A percentile compares a stretch with the other conserved stretches of the same genome.
These are phyloP conservation scores for Pythium phragmitis DNA, from an alignment of 352 stramenopile species.

Conservation along the genomic window DNA sequence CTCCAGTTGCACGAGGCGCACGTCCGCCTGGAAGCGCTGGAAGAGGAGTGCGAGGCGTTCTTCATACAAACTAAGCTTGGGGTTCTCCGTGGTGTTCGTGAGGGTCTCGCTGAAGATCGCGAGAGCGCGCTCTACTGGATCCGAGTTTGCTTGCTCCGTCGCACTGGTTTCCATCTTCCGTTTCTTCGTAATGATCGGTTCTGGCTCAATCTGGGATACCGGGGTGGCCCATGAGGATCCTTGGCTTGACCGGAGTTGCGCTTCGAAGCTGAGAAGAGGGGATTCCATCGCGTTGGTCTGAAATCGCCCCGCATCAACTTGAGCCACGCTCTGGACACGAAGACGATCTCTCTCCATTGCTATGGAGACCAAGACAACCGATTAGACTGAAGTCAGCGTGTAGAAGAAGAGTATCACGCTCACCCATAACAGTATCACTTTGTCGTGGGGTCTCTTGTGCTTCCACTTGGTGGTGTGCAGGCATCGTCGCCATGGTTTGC, in stretches of 20 bases:
- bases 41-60: slow-evolving; percentile 16
- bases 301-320: not conserved
- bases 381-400: not conserved
- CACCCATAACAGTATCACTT: not conserved
- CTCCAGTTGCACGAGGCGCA: slow-evolving; percentile 22
- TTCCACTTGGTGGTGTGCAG: not conserved
- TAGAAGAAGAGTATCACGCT: not conserved
- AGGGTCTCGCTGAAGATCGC: not conserved
- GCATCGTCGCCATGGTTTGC: not conserved
- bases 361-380: not conserved
- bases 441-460: not conserved
- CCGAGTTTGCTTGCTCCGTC: not conserved
- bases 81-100: not conserved
- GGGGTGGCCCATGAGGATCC: not conserved
- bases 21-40: slow-evolving; percentile 20
- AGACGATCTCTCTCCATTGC: not conserved
- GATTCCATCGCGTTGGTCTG: not conserved
- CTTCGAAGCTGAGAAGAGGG: slow-evolving; percentile 6
- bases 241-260: slow-evolving; percentile 3
- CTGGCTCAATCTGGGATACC: slow-evolving; percentile 14
- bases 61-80: not conserved
- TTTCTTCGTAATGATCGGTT: not conserved
- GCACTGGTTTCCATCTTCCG: not conserved
- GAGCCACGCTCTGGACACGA: not conserved
- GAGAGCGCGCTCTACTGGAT: slow-evolving; percentile 1